Percentiles rank a stretch among this genome's conserved stretches.
Conservation (phyloP, 1,284 basidiomycete species). For the Ceratorhiza oryzae-sativae region DNA sequence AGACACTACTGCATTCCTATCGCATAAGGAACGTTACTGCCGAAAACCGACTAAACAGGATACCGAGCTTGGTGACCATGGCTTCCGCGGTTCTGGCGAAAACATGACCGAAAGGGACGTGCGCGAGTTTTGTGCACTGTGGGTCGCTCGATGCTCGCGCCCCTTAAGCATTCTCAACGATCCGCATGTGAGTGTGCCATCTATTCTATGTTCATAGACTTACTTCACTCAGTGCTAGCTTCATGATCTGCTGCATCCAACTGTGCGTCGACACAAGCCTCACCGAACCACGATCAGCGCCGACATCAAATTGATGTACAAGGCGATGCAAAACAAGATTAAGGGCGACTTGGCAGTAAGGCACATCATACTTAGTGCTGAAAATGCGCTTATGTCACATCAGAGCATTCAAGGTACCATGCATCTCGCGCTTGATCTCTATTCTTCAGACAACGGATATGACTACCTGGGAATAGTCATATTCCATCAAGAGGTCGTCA, state of each 20-base stretch:
- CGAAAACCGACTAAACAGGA: too few species aligned
- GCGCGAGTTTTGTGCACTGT: background rate
- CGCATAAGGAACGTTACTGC: too few species aligned
- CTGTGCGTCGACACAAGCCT: background rate
- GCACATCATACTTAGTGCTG: background rate
- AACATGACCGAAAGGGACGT: background rate
- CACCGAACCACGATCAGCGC: background rate
- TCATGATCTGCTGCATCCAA: background rate
- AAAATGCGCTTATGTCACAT: background rate
- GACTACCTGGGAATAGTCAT: background rate
- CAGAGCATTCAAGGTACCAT: background rate
- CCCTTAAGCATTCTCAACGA: background rate
- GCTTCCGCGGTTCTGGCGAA: background rate
- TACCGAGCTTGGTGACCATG: background rate
- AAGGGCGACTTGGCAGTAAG: background rate
- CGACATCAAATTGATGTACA: background rate
- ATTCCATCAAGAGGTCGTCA: background rate
- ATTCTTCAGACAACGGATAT: background rate
- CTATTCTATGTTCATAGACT: background rate
- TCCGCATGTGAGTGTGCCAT: background rate
- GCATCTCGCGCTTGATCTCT: constrained; percentile 6
- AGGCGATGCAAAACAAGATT: background rate
- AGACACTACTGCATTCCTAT: too few species aligned
- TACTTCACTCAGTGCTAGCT: background rate
- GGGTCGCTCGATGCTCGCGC: background rate